Base-by-base conservation (phyloP, 1,284 basidiomycete species). In the Microstroma glucosiphilum region DNA sequence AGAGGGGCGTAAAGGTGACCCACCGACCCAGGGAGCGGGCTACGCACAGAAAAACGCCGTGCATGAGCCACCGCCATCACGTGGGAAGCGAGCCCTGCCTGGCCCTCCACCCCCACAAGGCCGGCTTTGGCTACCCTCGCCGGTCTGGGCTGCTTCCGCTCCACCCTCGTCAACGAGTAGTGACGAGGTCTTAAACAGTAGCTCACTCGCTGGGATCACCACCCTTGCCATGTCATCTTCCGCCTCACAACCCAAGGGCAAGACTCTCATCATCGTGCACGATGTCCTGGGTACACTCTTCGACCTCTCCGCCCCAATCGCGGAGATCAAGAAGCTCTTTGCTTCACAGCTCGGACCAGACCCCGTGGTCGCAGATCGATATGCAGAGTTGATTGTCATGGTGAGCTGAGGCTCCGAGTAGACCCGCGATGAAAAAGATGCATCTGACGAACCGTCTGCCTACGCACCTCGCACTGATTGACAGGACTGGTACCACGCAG, bases 201-300 rank as follows among this genome's bases (percentile, higher is more conserved):
- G 30, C 30, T 37, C 46, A 48, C 23, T 3, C 63, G 2, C 60
- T 37, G 9, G 30, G 9, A 37, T 3, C 4, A 37, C 9, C 30
- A 4, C 30, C 30, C 30, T 37, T 37, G 30, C 30, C 30, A 37
- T 37, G 30, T 37, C 30, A 9, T 37, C 30, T 37, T 37, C 30
- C 30, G 30, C 30, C 9, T 37, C 30, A 37, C 30, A 37, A 9
- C 9, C 30, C 30, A 48, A 23, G n/a, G 23, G 23, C 46, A 48
- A 54, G 17, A 54, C n/a, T 21, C 19, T 73, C 1, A 66, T 72
- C 41, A 61, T 75, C 9, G 73, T 75, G 0, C 73, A 75, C 61
- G 73, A 75, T 60, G 71, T 75, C 61, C 70, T 75, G 26, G 73
- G 73, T 21, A 75, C 73, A 11, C 68, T 73, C 11, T 75, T 75